phyloP scores from a whole-genome alignment of 2,329 filamentous ascomycete genomes.

The Ceratocystis cubensis region DNA sequence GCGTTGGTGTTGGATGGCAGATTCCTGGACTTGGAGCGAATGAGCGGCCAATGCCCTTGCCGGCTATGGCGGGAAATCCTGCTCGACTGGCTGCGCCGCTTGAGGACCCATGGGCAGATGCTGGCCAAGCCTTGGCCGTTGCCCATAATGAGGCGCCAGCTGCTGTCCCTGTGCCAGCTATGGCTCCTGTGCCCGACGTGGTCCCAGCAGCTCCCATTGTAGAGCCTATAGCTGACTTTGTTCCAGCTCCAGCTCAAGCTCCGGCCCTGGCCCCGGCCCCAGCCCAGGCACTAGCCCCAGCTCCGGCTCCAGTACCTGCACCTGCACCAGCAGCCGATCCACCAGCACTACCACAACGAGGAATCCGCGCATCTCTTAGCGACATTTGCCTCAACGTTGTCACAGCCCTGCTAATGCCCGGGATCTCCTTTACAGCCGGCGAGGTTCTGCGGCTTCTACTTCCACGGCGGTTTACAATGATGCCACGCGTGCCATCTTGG shows the following conservation, averaged over 20 bases:
- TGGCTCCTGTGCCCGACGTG: background rate
- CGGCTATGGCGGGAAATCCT: background rate
- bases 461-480: conserved; percentile 53
- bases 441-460: conserved; percentile 57
- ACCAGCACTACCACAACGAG: conserved; percentile 25
- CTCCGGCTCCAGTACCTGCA: conserved; percentile 20
- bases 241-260: conserved; percentile 1
- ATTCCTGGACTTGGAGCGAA: background rate
- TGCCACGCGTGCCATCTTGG: conserved; percentile 25
- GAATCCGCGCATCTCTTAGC: conserved; percentile 29
- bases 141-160: background rate
- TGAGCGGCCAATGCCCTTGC: background rate
- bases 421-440: conserved; percentile 66
- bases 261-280: background rate
- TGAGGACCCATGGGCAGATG: background rate
- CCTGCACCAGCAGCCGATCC: conserved; percentile 18
- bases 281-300: background rate
- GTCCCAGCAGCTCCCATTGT: background rate
- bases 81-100: background rate
- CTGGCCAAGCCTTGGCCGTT: background rate
- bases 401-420: conserved; percentile 60
- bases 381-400: conserved; percentile 39
- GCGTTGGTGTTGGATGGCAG: conserved; percentile 11
- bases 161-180: background rate
- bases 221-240: background rate